These are phyloP conservation scores for Tetrahymena thermophila DNA, from an alignment of 73 alveolate species.

Conservation along the genomic window DNA sequence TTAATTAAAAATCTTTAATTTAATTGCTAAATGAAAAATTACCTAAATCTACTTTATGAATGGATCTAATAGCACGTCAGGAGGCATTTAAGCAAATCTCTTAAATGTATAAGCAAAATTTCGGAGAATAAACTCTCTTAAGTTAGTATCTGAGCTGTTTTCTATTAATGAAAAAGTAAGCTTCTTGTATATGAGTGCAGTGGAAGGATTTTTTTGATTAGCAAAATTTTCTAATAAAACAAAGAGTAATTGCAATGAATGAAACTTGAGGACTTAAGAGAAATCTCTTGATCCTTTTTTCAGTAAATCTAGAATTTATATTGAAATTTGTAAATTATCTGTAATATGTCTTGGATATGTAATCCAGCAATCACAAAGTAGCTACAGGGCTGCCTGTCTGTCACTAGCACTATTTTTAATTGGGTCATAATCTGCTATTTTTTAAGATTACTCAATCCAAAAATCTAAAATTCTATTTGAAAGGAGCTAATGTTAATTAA, in stretches of 20 bases:
- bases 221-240: constrained; percentile 60
- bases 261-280: constrained; percentile 30
- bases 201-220: constrained; percentile 77
- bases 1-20: constrained; percentile 19
- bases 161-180: constrained; percentile 85
- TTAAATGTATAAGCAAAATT: constrained; percentile 69
- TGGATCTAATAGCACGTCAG: constrained; percentile 87
- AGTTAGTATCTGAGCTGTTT: constrained; percentile 72
- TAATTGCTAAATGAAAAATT: constrained; percentile 13
- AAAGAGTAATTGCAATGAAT: constrained; percentile 5
- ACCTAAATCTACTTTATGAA: constrained; percentile 75
- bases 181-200: constrained; percentile 86
- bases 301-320: constrained; percentile 32
- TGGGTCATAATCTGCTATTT: constrained; percentile 12
- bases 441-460: constrained; percentile 19
- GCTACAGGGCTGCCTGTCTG: constrained; percentile 43
- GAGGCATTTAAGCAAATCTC: constrained; percentile 76
- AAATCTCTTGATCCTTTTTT: constrained; percentile 71
- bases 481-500: not conserved
- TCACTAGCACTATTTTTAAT: constrained; percentile 11
- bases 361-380: constrained; percentile 67
- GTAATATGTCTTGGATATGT: constrained; percentile 41
- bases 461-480: constrained; percentile 15
- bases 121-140: constrained; percentile 79
- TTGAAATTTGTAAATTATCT: constrained; percentile 40